Conservation (phyloP, 768 basidiomycete genomes). For the Xanthoconium stramineum region DNA sequence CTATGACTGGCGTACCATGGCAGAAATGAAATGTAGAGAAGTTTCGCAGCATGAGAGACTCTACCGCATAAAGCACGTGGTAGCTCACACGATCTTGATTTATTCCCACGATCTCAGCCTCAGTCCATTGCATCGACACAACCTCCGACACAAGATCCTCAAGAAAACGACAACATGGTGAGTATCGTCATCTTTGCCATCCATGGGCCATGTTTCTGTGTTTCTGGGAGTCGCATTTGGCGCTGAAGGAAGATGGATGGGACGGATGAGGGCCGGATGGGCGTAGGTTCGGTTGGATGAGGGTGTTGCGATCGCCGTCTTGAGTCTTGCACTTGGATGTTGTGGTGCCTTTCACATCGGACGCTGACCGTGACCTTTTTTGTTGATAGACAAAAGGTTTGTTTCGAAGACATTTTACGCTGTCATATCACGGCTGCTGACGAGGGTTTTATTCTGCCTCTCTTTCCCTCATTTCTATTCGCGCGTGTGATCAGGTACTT, state of each 20-base stretch:
- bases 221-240: not conserved
- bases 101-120: constrained; percentile 25
- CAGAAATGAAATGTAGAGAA: too few relatives aligned
- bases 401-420: constrained; percentile 18
- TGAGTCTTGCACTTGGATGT: not conserved
- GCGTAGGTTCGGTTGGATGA: constrained; percentile 32
- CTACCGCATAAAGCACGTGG: constrained; percentile 1
- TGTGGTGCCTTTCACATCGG: not conserved
- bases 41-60: too few relatives aligned
- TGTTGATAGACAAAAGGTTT: constrained; percentile 78
- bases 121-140: constrained; percentile 8
- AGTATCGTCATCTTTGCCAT: constrained; percentile 29
- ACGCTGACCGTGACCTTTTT: constrained; percentile 21
- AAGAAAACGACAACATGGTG: constrained; percentile 45
- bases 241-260: constrained; percentile 20
- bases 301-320: not conserved
- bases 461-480: not conserved
- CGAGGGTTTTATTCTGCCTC: not conserved
- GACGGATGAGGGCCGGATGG: constrained; percentile 21
- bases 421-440: constrained; percentile 10
- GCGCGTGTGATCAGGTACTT: constrained; percentile 69
- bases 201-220: constrained; percentile 3
- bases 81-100: not conserved
- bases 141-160: constrained; percentile 27
- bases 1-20: too few relatives aligned